These are phyloP conservation scores for Dillenia suffruticosa DNA, from an alignment of 164 flowering plant genomes.

Conservation along the genomic window DNA sequence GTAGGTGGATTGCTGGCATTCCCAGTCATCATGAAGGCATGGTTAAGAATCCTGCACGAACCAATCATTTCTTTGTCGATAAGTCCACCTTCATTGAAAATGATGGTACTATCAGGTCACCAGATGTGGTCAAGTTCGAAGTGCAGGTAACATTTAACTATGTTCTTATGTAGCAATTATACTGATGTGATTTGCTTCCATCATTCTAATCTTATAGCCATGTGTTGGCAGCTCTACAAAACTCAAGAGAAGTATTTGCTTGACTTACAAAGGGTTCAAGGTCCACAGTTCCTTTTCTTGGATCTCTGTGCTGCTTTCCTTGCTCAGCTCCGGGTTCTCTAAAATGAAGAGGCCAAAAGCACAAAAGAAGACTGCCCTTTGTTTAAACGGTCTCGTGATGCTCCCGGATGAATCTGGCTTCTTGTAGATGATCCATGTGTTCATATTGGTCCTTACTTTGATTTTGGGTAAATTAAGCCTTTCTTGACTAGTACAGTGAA, in stretches of 20 bases:
- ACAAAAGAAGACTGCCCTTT: too few species aligned
- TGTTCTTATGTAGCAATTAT: too few species aligned
- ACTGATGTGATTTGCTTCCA: too few species aligned
- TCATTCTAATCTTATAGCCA: too few species aligned
- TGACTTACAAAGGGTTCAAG: slow-evolving; percentile 21
- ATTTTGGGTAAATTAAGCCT: too few species aligned
- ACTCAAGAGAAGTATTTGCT: slow-evolving; percentile 16
- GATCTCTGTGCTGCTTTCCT: slow-evolving; percentile 23
- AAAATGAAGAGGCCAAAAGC: too few species aligned
- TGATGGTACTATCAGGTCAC: slow-evolving; percentile 34
- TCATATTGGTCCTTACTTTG: too few species aligned
- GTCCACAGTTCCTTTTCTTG: slow-evolving; percentile 23
- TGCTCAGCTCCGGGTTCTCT: slow-evolving; percentile 7
- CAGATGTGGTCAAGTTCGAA: slow-evolving; percentile 80
- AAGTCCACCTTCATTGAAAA: slow-evolving; percentile 51
- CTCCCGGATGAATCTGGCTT: too few species aligned
- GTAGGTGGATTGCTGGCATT: slow-evolving; percentile 67
- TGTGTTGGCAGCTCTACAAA: slow-evolving; percentile 14
- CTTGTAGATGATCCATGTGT: too few species aligned
- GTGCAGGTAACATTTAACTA: slow-evolving; percentile 54
- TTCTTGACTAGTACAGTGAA: too few species aligned
- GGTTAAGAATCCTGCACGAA: slow-evolving; percentile 30
- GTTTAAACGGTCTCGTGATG: too few species aligned
- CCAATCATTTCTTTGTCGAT: slow-evolving; percentile 49
- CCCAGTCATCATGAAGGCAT: slow-evolving; percentile 36